Base-by-base conservation (phyloP, 192 early-diverging fungal species). In the Funneliformis mosseae region DNA sequence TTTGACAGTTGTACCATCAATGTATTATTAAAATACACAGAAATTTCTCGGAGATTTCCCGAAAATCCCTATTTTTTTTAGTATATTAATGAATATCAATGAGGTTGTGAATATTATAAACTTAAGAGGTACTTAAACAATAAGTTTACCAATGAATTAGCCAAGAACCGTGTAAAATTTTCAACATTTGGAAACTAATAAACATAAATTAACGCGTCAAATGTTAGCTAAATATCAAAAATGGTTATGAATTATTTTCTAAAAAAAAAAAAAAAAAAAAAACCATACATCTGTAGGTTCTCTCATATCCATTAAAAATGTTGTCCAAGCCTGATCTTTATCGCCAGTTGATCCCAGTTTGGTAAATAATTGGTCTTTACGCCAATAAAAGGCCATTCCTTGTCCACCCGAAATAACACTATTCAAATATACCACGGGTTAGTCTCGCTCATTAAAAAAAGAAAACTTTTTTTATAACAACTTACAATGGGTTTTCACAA, bases 381-480 rank as follows among this genome's bases (percentile, higher is more conserved):
- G 92, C 91, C 94, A 97, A 83, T 94, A 93, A 83, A 97, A 97
- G 0, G 89, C 94, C 93, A 96, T 94, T 77, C 92, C 94, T 62
- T 93, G 86, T 50, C 86, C 81, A 16, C 92, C 94, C 3, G 92
- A 93, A 21, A 91, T 87, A 12, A 96, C 91, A 64, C 90, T 89
- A 75, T 11, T 64, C 42, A 64, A 25, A 50, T 14, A 60, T 14
- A 43, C 4, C 43, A 41, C 33, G 33, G 33, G 33, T 33, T 33
- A 33, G 33, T 33, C 33, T 33, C 3, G 33, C 33, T 33, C 33
- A 33, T 33, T 33, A 33, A 33, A 33, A 33, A 33, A 33, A 33
- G 3, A 33, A 2, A 33, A 2, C 33, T 33, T 33, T 2, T 3
- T 12, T n/a, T 25, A 16, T 6, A 0, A 8, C 14, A 4, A 5